A percentile compares a stretch with the other conserved stretches of the same genome.
These are phyloP conservation scores for Aspergillus japonicus DNA, from an alignment of 2,329 filamentous ascomycete genomes.

Conservation along the genomic window DNA sequence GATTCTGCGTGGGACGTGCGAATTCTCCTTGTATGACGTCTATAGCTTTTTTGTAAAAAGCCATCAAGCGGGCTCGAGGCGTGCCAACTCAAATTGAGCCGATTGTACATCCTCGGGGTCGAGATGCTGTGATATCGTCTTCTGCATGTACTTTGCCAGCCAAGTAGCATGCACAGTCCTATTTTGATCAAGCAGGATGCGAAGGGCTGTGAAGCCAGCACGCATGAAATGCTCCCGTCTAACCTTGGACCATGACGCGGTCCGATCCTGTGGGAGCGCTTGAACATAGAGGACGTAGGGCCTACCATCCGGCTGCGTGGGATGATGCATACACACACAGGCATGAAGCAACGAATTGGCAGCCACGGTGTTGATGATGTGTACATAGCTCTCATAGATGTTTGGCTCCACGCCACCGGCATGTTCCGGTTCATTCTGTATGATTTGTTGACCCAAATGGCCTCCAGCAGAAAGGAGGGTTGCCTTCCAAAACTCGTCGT, in stretches of 20 bases:
- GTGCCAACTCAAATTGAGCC: background rate
- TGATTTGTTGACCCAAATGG: slow-evolving; percentile 28
- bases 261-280: slow-evolving; percentile 18
- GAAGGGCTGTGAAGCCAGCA: slow-evolving; percentile 40
- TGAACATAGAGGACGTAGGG: slow-evolving; percentile 33
- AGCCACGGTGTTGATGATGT: slow-evolving; percentile 24
- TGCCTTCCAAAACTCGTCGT: slow-evolving; percentile 11
- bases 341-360: slow-evolving; percentile 26
- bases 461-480: slow-evolving; percentile 25
- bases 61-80: background rate
- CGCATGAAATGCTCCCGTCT: slow-evolving; percentile 32
- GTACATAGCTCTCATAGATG: slow-evolving; percentile 35
- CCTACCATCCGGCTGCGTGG: slow-evolving; percentile 32
- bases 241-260: slow-evolving; percentile 19
- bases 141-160: slow-evolving; percentile 32
- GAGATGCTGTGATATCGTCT: slow-evolving; percentile 28
- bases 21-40: background rate
- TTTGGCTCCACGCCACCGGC: slow-evolving; percentile 26
- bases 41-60: background rate
- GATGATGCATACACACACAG: slow-evolving; percentile 39
- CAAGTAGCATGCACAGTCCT: slow-evolving; percentile 29
- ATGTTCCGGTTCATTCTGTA: slow-evolving; percentile 22
- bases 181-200: slow-evolving; percentile 36
- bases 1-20: background rate
- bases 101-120: slow-evolving; percentile 16